phyloP scores from a whole-genome alignment of 352 stramenopile species.

The Pythium phragmitis region DNA sequence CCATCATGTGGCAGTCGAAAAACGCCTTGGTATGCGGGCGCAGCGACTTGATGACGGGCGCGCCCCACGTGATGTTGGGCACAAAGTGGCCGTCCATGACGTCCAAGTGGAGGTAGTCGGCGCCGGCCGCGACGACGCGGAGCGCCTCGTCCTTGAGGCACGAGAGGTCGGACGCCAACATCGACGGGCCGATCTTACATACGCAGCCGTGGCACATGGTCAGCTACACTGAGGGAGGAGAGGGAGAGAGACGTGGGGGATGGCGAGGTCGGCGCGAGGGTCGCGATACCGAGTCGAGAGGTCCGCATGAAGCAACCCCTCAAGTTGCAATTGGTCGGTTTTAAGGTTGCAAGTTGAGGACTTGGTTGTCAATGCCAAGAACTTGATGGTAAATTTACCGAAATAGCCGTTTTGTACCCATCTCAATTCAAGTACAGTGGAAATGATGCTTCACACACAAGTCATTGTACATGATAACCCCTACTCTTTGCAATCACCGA shows the following conservation, averaged over 20 bases:
- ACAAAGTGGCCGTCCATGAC: conserved; percentile 99
- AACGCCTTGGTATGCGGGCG: conserved; percentile 86
- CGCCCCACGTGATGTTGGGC: conserved; percentile 95
- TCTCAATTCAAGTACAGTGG: not conserved
- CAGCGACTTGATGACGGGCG: conserved; percentile 94
- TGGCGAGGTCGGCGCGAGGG: not conserved
- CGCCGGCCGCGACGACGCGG: conserved; percentile 87
- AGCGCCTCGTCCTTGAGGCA: conserved; percentile 90
- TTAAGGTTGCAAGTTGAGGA: not conserved
- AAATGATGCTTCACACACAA: too few relatives aligned
- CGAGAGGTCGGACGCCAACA: conserved; percentile 94
- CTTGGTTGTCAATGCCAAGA: not conserved
- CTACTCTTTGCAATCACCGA: too few relatives aligned
- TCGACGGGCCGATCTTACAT: conserved; percentile 92
- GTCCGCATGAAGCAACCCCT: not conserved
- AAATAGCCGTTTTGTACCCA: not conserved
- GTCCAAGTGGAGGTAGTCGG: conserved; percentile 97
- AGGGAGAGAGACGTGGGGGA: conserved; percentile 1
- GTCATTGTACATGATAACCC: too few relatives aligned
- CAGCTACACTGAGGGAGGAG: not conserved
- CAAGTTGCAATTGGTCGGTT: not conserved
- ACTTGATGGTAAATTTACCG: not conserved
- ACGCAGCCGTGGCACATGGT: conserved; percentile 79
- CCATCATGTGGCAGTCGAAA: conserved; percentile 99
- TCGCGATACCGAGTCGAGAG: not conserved